Percentiles rank a stretch among this genome's conserved stretches.
Conservation (phyloP, 805 yeast species). For the Myxozyma geophila region DNA sequence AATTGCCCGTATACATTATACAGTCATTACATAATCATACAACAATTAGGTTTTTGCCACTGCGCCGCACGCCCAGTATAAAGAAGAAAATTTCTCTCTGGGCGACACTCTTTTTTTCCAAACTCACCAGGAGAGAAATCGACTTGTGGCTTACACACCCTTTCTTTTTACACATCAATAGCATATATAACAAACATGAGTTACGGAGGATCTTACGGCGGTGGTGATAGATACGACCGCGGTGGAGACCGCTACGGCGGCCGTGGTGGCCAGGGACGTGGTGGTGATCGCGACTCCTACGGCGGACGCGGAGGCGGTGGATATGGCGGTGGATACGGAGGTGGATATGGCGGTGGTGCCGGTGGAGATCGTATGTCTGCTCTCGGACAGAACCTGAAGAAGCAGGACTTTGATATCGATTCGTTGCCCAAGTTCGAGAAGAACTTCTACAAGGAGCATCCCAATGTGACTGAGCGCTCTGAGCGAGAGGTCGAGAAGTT, state of each 20-base stretch:
- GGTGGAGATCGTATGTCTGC: constrained; percentile 52
- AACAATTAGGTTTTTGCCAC: constrained; percentile 1
- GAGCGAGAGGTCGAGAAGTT: constrained; percentile 73
- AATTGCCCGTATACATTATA: not conserved
- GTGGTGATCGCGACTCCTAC: constrained; percentile 12
- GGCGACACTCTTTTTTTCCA: not conserved
- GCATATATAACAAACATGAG: constrained; percentile 20
- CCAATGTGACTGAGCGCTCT: constrained; percentile 72
- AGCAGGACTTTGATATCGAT: constrained; percentile 81
- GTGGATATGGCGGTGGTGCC: constrained; percentile 46
- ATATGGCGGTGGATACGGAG: constrained; percentile 41
- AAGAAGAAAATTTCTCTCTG: constrained; percentile 3
- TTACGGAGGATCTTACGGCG: constrained; percentile 32
- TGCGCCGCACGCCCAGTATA: not conserved
- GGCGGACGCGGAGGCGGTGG: constrained; percentile 18
- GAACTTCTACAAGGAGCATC: constrained; percentile 89
- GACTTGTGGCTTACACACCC: not conserved
- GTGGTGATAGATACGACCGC: constrained; percentile 23
- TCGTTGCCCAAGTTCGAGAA: constrained; percentile 88
- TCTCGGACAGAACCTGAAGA: constrained; percentile 61
- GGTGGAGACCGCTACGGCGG: constrained; percentile 15
- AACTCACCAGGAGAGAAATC: constrained; percentile 3
- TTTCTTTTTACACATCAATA: not conserved
- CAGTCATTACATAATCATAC: not conserved
- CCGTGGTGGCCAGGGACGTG: constrained; percentile 15